Base-by-base conservation (phyloP, 1,139 yeast species). In the Candida smagusa region DNA sequence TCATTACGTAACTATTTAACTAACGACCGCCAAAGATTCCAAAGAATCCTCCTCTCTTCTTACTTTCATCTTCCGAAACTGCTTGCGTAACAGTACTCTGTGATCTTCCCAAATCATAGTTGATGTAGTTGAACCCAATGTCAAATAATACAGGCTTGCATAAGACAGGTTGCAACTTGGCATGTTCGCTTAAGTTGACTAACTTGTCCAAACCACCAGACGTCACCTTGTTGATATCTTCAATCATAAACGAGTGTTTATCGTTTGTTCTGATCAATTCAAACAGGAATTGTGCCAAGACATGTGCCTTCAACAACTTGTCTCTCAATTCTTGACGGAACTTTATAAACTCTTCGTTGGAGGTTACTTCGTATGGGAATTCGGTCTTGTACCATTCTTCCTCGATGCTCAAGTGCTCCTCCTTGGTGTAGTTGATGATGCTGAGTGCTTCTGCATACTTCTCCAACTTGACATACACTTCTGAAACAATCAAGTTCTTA, bases 111-210 rank as follows among this genome's bases (percentile, higher is more conserved):
- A 47, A 33, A 32, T 49, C 71, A 53, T 81, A 80, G 34, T 72
- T 68, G 37, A 90, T 76, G 54, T 86, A 89, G 58, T 89, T 89
- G 66, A 71, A 89, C 0, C 95, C 97, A 52, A 87, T 71, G 58
- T 90, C 97, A 54, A 88, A 90, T 52, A 89, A 74, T 7, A 89
- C 95, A 0, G 97, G 96, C 60, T 90, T 90, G 41, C 84, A 77
- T 41, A 81, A 72, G 2, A 85, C 75, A 2, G 95, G 85, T 41
- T 47, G 52, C 32, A 70, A 44, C 9, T 61, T 62, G 11, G 59
- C 55, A 12, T 23, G 28, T 11, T 71, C 63, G 16, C 68, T 66
- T 30, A 76, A 47, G 42, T 81, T 77, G 28, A 77, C 78, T 38
- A 83, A 56, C 32, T 65, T 64, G 3, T 59, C 49, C 32, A 79